Base-by-base conservation (phyloP, 495 filamentous ascomycete species). In the Xylaria nigripes region DNA sequence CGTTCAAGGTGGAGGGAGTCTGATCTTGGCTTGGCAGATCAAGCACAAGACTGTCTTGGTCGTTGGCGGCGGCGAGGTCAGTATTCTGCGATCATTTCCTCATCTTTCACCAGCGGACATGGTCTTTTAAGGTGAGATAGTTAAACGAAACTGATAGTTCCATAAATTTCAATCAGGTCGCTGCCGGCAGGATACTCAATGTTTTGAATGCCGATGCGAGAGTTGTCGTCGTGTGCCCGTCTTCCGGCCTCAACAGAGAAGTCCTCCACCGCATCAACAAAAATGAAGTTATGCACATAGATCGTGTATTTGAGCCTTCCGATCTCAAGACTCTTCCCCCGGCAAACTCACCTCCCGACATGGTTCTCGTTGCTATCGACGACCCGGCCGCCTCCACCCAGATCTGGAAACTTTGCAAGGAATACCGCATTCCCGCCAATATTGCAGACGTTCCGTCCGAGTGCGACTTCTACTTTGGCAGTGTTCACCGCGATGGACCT, bases 381-480 rank as follows among this genome's bases (percentile, higher is more conserved):
- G 90, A 96, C 68, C 88, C 93, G 0, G 84, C 80, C 30, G 89
- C 90, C 6, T 94, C 88, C 0, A 84, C 90, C 0, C 71, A 79
- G 44, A 90, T 98, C 64, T 97, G 89, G 86, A 88, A 89, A 58
- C 79, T 95, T 0, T 97, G 92, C 75, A 89, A 96, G 62, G 80
- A 86, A 64, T 76, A 74, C 40, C 82, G 83, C 41, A 90, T 97
- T 48, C 82, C 90, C 1, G 90, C 89, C 32, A 98, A 98, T 68
- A 94, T 98, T 48, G 93, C 93, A 54, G 93, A 98, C 70, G 94
- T 97, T 1, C 94, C 94, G 0, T 80, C 90, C 0, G 93, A 97
- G 68, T 98, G 93, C 67, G 93, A 98, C 63, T 98, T 98, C 66
- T 98, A 96, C 70, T 98, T 98, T 68, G 93, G 93, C 44, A 90